Base-by-base conservation (phyloP, 371 early-diverging fungal genomes). In the Chytridium lagenaria region DNA sequence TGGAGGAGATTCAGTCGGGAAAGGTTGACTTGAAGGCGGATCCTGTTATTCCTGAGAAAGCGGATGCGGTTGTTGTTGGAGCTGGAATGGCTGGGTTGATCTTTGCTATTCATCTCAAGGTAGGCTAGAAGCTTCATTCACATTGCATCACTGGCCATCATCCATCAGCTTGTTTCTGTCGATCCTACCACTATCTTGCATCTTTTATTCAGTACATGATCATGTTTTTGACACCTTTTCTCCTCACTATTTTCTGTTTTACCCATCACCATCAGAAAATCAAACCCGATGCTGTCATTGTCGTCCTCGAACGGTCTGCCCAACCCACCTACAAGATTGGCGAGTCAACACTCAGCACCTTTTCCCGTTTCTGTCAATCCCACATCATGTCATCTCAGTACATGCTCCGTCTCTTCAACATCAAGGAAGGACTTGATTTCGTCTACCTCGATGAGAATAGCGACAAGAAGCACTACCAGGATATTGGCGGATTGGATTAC, bases 351-450 rank as follows among this genome's bases (percentile, higher is more conserved):
- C 70, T 70, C 33, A 38, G 37, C 2, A 33, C 70, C 19, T 70
- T 70, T 39, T 34, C 19, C 33, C 70, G 63, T 12, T 70, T 70
- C 63, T 57, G 40, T 22, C 31, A 10, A 30, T 61, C 59, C 40
- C 23, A 38, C 61, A 38, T 70, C 37, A 26, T 70, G 63, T 23
- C 59, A 2, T 22, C 44, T 28, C 61, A 23, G n/a, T 70, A 70
- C 63, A 57, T 70, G 61, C 63, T 70, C 33, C 70, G 70, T 3
- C 40, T 70, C 15, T 70, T 70, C 52, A 38, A 23, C 36, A 59
- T 70, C 34, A 70, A 70, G 61, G 70, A 70, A 39, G 70, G 70
- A 15, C 63, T 70, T 19, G 70, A 70, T 49, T 70, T 70, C 44
- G 70, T 50, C 10, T 49, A 59, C 26, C 37, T 70, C 23, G 70